These are phyloP conservation scores for Ilyonectria robusta DNA, from an alignment of 2,329 filamentous ascomycete genomes.

Conservation along the genomic window DNA sequence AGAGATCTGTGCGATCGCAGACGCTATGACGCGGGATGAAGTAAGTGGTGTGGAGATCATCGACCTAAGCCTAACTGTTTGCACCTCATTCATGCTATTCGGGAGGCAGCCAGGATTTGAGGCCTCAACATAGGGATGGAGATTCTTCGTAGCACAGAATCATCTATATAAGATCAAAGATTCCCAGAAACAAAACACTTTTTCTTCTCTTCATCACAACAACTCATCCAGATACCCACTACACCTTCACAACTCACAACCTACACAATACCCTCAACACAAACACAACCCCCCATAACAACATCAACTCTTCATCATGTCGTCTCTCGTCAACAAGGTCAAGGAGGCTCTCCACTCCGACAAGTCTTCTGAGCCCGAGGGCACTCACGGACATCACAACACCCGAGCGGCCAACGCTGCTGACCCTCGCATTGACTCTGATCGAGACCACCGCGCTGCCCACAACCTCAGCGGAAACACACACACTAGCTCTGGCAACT, in stretches of 20 bases:
- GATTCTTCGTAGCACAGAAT: not conserved
- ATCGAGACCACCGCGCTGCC: slow-evolving; percentile 58
- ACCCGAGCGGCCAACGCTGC: slow-evolving; percentile 57
- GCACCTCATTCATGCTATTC: slow-evolving; percentile 11
- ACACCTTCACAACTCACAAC: slow-evolving; percentile 15
- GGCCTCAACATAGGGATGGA: slow-evolving; percentile 34
- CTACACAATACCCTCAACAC: slow-evolving; percentile 15
- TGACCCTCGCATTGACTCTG: slow-evolving; percentile 67
- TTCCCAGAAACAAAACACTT: slow-evolving; percentile 8
- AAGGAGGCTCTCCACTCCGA: slow-evolving; percentile 68
- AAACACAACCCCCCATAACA: slow-evolving; percentile 22
- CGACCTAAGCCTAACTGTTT: not conserved
- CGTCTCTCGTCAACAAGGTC: slow-evolving; percentile 71
- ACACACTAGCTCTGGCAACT: not conserved
- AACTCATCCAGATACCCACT: slow-evolving; percentile 35
- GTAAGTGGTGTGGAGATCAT: slow-evolving; percentile 31
- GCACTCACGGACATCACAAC: slow-evolving; percentile 40
- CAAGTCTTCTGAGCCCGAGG: slow-evolving; percentile 50
- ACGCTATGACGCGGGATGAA: slow-evolving; percentile 47
- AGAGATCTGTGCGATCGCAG: slow-evolving; percentile 30
- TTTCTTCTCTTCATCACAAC: slow-evolving; percentile 32
- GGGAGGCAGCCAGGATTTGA: not conserved
- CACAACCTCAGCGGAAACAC: slow-evolving; percentile 36
- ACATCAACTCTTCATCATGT: slow-evolving; percentile 60
- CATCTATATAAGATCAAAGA: slow-evolving; percentile 43